Evolutionary conservation across 2,329 filamentous ascomycete genomes (phyloP).

Genomic region (Colletotrichum scovillei): DNA sequence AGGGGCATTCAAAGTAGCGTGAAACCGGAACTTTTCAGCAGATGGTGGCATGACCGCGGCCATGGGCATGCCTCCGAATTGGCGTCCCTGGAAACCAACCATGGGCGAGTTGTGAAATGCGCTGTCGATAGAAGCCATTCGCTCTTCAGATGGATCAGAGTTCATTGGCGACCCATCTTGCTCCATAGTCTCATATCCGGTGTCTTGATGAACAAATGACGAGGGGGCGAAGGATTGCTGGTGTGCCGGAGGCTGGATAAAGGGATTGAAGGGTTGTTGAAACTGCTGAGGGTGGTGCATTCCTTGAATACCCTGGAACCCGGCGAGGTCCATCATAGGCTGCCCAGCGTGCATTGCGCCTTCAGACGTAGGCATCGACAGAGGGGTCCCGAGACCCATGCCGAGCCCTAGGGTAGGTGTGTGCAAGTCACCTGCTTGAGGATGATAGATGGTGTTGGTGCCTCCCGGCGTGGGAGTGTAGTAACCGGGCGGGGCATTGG

Average conservation of each 20-base stretch:
- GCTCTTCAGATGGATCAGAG: constrained; percentile 61
- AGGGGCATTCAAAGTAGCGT: constrained; percentile 89
- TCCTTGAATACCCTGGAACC: constrained; percentile 65
- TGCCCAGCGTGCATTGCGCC: constrained; percentile 70
- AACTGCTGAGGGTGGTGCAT: constrained; percentile 68
- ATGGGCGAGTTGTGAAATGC: constrained; percentile 72
- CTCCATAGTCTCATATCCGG: constrained; percentile 83
- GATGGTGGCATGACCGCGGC: constrained; percentile 60
- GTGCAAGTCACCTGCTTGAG: constrained; percentile 86
- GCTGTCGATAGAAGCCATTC: constrained; percentile 67
- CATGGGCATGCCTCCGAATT: constrained; percentile 59
- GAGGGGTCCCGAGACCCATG: constrained; percentile 82
- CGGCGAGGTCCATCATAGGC: constrained; percentile 72
- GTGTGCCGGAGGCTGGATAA: constrained; percentile 69
- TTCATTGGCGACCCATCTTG: constrained; percentile 78
- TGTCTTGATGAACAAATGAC: constrained; percentile 83
- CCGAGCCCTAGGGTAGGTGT: constrained; percentile 81
- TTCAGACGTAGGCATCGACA: constrained; percentile 81
- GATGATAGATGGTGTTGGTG: constrained; percentile 83
- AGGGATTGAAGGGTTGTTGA: constrained; percentile 75
- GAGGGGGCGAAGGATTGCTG: constrained; percentile 78
- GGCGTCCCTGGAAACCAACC: constrained; percentile 66
- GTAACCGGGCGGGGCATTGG: constrained; percentile 83
- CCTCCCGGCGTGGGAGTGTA: constrained; percentile 90
- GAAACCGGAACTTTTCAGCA: constrained; percentile 85